Evolutionary conservation across 2,329 filamentous ascomycete genomes (phyloP).

Genomic region (Colletotrichum sp.): DNA sequence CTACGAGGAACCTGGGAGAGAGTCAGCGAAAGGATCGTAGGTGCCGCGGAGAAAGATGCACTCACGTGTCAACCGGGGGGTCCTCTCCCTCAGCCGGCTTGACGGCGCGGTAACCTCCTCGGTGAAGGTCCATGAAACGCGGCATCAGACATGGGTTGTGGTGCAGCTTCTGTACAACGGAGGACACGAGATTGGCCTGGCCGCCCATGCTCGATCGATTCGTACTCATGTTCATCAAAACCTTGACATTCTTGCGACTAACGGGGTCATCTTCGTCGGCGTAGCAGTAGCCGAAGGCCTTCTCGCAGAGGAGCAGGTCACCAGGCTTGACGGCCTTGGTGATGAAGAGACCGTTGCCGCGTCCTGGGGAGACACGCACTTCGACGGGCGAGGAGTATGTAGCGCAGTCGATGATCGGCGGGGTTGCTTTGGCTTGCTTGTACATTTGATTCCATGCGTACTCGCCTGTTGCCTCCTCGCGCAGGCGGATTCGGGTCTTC

Average conservation of each 20-base stretch:
- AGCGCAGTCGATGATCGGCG: slow-evolving; percentile 51
- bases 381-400: slow-evolving; percentile 48
- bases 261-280: slow-evolving; percentile 19
- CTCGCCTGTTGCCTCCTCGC: slow-evolving; percentile 41
- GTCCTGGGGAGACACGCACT: slow-evolving; percentile 41
- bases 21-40: background rate
- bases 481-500: slow-evolving; percentile 33
- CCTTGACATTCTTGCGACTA: slow-evolving; percentile 17
- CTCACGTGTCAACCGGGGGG: slow-evolving; percentile 51
- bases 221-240: slow-evolving; percentile 42
- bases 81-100: slow-evolving; percentile 34
- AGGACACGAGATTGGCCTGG: slow-evolving; percentile 43
- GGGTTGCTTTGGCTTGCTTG: slow-evolving; percentile 35
- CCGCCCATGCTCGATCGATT: slow-evolving; percentile 37
- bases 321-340: slow-evolving; percentile 51
- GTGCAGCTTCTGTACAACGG: slow-evolving; percentile 50
- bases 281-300: slow-evolving; percentile 53
- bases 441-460: slow-evolving; percentile 45
- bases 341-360: slow-evolving; percentile 57
- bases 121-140: background rate
- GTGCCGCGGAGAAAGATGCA: background rate
- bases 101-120: slow-evolving; percentile 30
- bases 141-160: slow-evolving; percentile 30
- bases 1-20: slow-evolving; percentile 46
- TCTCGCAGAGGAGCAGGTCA: slow-evolving; percentile 60